Evolutionary conservation across 2,329 filamentous ascomycete genomes (phyloP), one percentile per base, ranked within the genome.

Genomic region (Chaetomiaceae sp.): DNA sequence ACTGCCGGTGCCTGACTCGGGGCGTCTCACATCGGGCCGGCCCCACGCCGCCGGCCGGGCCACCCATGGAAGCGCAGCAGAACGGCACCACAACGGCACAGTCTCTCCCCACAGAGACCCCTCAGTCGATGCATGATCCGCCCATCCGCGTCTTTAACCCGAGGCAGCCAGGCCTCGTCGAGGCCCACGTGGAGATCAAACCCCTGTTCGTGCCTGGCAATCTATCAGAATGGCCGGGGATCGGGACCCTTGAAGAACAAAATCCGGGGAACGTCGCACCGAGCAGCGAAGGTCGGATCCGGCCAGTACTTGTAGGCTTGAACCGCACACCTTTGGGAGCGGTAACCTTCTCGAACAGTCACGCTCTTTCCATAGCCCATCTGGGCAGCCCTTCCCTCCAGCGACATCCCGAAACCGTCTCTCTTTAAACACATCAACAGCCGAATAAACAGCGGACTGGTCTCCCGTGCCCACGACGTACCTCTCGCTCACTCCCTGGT

Each of bases 21-120:
- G 23, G n/a, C 36, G 52, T 54, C 46, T 54, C 46, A 54, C 27
- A 17, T 54, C 40, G 12, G 47, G 33, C 47, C 36, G 34, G 53
- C 20, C 47, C 37, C 42, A 22, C 42, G 15, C 7, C 29, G n/a
- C 29, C 31, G 47, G 23, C 53, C 53, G 22, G 52, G 47, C 42
- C 47, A 55, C 37, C 47, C 47, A 19, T 47, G 53, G 47, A 42
- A 47, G 20, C 9, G 9, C 29, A 3, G 17, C 9, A 22, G 47
- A 47, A 12, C 14, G 31, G 36, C 20, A 47, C 38, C 27, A n/a
- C 7, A 19, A n/a, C 12, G 42, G 31, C 45, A 25, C 19, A 19
- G 22, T 12, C 20, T 4, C 17, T 12, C 34, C 11, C 23, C 8
- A 33, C 3, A 34, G 17, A 14, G 19, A 34, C 7, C 25, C 33